phyloP scores from a whole-genome alignment of 228 moss, liverwort and hornwort genomes.

The Sphagnum magellanicum region DNA sequence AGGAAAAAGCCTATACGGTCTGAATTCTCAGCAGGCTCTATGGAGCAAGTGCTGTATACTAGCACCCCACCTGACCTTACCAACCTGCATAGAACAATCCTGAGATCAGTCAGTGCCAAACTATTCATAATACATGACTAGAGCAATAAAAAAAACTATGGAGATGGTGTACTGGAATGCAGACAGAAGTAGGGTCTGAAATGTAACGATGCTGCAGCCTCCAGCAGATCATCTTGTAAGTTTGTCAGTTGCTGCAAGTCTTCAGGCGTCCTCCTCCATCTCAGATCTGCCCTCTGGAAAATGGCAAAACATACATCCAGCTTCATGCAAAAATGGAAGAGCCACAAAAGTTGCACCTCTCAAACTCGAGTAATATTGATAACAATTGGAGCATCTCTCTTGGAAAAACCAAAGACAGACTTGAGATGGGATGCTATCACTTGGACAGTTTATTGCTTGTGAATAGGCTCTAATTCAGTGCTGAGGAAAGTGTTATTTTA shows the following conservation, averaged over 20 bases:
- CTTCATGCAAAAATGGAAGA: too few species aligned
- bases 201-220: constrained; percentile 55
- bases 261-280: constrained; percentile 66
- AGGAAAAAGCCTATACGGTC: constrained; percentile 53
- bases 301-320: not conserved
- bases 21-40: constrained; percentile 55
- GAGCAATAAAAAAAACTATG: not conserved
- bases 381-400: too few species aligned
- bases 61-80: constrained; percentile 67
- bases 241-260: constrained; percentile 38
- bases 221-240: constrained; percentile 59
- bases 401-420: too few species aligned
- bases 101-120: too few species aligned
- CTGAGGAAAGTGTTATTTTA: not conserved
- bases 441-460: too few species aligned
- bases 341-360: too few species aligned
- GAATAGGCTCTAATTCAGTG: too few species aligned
- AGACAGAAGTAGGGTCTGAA: not conserved
- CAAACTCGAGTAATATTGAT: too few species aligned
- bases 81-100: constrained; percentile 19
- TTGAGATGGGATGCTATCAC: too few species aligned
- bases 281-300: constrained; percentile 63
- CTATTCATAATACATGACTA: too few species aligned
- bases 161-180: not conserved
- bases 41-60: constrained; percentile 77